These are phyloP conservation scores for Lepraria neglecta DNA, from an alignment of 495 filamentous ascomycete species.

Conservation along the genomic window DNA sequence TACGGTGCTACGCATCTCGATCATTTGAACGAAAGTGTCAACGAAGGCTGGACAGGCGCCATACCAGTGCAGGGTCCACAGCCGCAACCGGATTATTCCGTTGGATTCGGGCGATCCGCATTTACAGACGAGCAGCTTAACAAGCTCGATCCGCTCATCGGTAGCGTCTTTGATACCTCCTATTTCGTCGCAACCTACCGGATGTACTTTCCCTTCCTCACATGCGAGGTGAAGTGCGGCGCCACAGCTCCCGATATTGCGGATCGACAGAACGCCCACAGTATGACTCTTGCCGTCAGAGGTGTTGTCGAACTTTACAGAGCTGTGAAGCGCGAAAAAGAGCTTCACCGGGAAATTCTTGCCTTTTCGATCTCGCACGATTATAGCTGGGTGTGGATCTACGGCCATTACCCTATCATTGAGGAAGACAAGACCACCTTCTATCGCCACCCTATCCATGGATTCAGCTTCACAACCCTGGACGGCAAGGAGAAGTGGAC, in stretches of 20 bases:
- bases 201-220: conserved; percentile 42
- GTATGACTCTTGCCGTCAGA: no score
- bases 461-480: conserved; percentile 32
- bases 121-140: conserved; percentile 39
- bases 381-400: conserved; percentile 31
- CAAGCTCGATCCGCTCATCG: conserved; percentile 38
- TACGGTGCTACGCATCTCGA: conserved; percentile 32
- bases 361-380: no score
- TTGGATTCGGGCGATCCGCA: conserved; percentile 34
- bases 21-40: conserved; percentile 37
- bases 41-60: conserved; percentile 40
- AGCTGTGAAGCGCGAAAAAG: no score
- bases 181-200: conserved; percentile 37
- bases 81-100: conserved; percentile 42
- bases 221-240: conserved; percentile 37
- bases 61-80: conserved; percentile 32
- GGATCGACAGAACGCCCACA: conserved; percentile 38
- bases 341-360: no score
- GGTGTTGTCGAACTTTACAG: no score
- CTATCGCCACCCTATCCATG: conserved; percentile 29
- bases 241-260: conserved; percentile 33
- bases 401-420: conserved; percentile 31
- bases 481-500: conserved; percentile 36
- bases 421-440: conserved; percentile 23
- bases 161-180: conserved; percentile 23